Percentiles rank a stretch among this genome's conserved stretches.
phyloP scores from a whole-genome alignment of 2,329 filamentous ascomycete genomes.

The Fusarium torreyae region DNA sequence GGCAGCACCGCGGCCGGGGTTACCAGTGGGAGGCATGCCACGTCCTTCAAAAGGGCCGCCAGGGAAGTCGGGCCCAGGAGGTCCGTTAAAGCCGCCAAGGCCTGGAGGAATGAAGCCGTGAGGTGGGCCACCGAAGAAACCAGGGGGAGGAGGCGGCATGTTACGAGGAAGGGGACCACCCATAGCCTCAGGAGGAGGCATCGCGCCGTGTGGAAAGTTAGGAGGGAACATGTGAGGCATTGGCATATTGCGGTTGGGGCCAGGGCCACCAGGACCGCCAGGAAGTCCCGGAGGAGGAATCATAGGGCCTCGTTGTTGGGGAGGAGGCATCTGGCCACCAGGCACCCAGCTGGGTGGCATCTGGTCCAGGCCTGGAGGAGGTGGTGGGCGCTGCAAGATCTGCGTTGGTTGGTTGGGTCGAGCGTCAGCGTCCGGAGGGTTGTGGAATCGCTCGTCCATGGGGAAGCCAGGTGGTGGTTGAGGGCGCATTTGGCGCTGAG shows the following conservation, averaged over 20 bases:
- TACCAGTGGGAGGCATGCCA: conserved; percentile 67
- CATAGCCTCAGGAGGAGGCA: conserved; percentile 66
- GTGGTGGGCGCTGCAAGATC: conserved; percentile 75
- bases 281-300: conserved; percentile 73
- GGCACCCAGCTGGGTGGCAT: conserved; percentile 71
- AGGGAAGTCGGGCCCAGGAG: conserved; percentile 62
- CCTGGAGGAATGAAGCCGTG: conserved; percentile 69
- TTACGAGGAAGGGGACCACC: conserved; percentile 67
- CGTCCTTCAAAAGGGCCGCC: conserved; percentile 68
- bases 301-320: conserved; percentile 64
- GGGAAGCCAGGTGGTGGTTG: conserved; percentile 65
- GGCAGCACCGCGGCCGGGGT: conserved; percentile 53
- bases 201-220: conserved; percentile 69
- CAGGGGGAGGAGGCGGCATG: conserved; percentile 70
- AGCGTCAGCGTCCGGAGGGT: conserved; percentile 61
- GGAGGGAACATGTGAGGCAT: conserved; percentile 73
- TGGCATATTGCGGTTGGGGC: conserved; percentile 59
- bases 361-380: conserved; percentile 72
- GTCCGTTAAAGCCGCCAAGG: conserved; percentile 71
- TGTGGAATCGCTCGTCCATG: conserved; percentile 68
- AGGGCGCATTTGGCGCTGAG: conserved; percentile 60
- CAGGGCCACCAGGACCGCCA: conserved; percentile 45
- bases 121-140: conserved; percentile 68
- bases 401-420: conserved; percentile 71
- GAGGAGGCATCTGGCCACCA: conserved; percentile 61